Evolutionary conservation across 495 filamentous ascomycete genomes (phyloP).

Genomic region (Cercophora newfieldiana): DNA sequence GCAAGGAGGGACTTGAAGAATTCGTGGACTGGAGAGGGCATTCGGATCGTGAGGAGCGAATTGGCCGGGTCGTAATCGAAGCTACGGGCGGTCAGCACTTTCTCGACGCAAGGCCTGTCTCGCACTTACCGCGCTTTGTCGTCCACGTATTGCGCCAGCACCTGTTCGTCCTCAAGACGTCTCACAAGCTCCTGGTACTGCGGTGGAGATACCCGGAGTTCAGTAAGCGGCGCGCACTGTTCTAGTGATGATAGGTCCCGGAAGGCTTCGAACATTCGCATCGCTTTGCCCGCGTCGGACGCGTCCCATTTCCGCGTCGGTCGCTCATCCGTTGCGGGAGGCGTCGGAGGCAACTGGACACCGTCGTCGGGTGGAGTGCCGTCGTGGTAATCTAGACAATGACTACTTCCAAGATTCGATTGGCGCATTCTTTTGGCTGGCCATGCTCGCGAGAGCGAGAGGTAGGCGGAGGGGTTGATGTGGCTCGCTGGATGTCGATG

Average conservation of each 20-base stretch:
- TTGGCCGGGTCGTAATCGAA: slow-evolving; percentile 14
- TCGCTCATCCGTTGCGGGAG: slow-evolving; percentile 15
- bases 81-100: slow-evolving; percentile 12
- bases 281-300: slow-evolving; percentile 12
- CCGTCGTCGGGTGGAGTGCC: slow-evolving; percentile 13
- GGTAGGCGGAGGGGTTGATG: slow-evolving; percentile 1
- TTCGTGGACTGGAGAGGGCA: slow-evolving; percentile 16
- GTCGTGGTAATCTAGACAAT: not conserved
- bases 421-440: slow-evolving; percentile 3
- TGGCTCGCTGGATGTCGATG: slow-evolving; percentile 2
- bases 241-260: not conserved
- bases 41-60: slow-evolving; percentile 13
- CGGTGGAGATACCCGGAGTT: slow-evolving; percentile 6
- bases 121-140: slow-evolving; percentile 16
- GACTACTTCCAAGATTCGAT: not conserved
- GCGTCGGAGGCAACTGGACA: slow-evolving; percentile 10
- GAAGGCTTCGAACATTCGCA: slow-evolving; percentile 17
- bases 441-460: not conserved
- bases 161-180: slow-evolving; percentile 3
- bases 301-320: slow-evolving; percentile 3
- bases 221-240: slow-evolving; percentile 11
- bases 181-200: slow-evolving; percentile 15
- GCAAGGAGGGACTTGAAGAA: slow-evolving; percentile 11
- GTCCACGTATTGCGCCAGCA: slow-evolving; percentile 11
- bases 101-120: slow-evolving; percentile 9